These are phyloP conservation scores for Cydonia oblonga DNA, from an alignment of 331 rosid genomes.

Conservation along the genomic window DNA sequence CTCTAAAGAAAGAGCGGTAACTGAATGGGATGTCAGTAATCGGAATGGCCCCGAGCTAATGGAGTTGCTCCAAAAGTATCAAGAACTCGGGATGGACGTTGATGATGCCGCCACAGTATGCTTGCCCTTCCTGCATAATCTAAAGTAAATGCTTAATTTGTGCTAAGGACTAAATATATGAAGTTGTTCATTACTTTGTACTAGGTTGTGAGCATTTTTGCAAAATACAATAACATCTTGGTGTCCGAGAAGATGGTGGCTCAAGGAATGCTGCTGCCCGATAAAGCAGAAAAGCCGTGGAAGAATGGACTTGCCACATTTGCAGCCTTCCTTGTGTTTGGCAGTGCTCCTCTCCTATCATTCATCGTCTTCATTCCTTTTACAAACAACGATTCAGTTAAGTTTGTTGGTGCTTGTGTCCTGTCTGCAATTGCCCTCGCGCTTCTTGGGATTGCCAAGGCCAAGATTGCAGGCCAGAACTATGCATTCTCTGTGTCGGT, in stretches of 20 bases:
- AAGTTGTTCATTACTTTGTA: not conserved
- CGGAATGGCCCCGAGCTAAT: constrained; percentile 16
- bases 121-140: not conserved
- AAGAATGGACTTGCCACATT: constrained; percentile 42
- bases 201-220: constrained; percentile 51
- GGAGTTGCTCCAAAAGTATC: constrained; percentile 31
- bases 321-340: constrained; percentile 37
- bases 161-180: not conserved
- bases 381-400: constrained; percentile 27
- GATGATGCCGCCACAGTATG: constrained; percentile 36
- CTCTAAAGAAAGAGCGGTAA: constrained; percentile 24
- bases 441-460: constrained; percentile 44
- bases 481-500: constrained; percentile 20
- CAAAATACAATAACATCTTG: constrained; percentile 40
- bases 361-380: constrained; percentile 52
- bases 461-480: constrained; percentile 34
- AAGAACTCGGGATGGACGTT: constrained; percentile 44
- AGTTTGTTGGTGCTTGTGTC: constrained; percentile 47
- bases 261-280: constrained; percentile 31
- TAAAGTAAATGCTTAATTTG: not conserved
- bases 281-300: constrained; percentile 47
- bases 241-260: constrained; percentile 50
- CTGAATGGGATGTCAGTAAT: constrained; percentile 44
- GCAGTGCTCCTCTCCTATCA: constrained; percentile 40
- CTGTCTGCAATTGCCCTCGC: constrained; percentile 36